Conservation (phyloP, 352 stramenopile species). For the Pythium aphanidermatum region DNA sequence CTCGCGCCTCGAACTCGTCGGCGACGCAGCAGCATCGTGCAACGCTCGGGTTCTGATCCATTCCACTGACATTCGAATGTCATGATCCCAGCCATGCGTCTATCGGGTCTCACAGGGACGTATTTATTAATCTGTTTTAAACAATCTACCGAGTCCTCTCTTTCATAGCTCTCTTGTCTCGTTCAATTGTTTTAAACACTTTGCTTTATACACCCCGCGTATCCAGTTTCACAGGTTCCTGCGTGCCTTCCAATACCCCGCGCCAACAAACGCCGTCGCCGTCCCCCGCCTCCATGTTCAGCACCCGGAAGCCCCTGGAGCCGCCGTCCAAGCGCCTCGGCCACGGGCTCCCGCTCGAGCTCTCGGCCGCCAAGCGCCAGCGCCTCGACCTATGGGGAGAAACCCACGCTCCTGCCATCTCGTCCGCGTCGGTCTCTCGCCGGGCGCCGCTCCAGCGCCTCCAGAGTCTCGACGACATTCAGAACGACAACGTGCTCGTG, state of each 20-base stretch:
- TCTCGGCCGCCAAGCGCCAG: slow-evolving; percentile 45
- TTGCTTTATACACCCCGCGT: not conserved
- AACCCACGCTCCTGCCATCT: slow-evolving; percentile 19
- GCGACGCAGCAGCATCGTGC: slow-evolving; percentile 31
- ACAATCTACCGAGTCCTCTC: slow-evolving; percentile 13
- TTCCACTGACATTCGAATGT: not conserved
- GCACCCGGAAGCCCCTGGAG: slow-evolving; percentile 58
- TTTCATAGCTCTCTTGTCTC: no score
- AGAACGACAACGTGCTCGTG: slow-evolving; percentile 29
- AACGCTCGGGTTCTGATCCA: slow-evolving; percentile 57
- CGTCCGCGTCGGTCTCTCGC: slow-evolving; percentile 4
- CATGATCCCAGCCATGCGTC: not conserved
- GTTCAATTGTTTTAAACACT: not conserved
- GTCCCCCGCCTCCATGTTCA: slow-evolving; percentile 65
- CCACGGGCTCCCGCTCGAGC: slow-evolving; percentile 4
- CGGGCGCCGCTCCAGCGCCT: slow-evolving; percentile 36
- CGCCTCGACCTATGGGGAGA: slow-evolving; percentile 36
- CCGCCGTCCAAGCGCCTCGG: slow-evolving; percentile 52
- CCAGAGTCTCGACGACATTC: slow-evolving; percentile 15
- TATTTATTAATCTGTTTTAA: slow-evolving; percentile 29
- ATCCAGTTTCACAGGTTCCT: slow-evolving; percentile 6
- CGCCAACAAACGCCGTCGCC: no score
- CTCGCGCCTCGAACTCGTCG: slow-evolving; percentile 7
- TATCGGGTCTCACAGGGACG: slow-evolving; percentile 20
- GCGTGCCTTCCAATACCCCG: not conserved